These are phyloP conservation scores for Typha latifolia DNA, from an alignment of 176 grass and related monocot genomes.

Conservation along the genomic window DNA sequence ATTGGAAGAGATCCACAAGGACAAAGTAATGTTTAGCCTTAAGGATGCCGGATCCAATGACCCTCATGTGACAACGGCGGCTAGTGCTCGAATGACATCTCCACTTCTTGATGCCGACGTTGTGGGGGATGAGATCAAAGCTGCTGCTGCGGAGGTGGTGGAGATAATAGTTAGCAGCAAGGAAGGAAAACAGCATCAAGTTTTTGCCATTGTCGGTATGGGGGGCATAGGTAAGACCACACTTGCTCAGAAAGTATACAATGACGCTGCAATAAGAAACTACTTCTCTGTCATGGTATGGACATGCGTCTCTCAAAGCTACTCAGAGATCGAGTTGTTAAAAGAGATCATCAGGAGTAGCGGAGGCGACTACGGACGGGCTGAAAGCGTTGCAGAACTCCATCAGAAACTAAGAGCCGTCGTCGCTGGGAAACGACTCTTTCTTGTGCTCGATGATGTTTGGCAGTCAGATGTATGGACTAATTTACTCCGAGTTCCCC, in stretches of 20 bases:
- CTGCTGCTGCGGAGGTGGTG: too few species aligned
- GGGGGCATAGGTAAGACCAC: constrained; percentile 25
- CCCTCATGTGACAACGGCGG: too few species aligned
- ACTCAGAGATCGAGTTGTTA: background rate
- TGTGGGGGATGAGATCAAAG: too few species aligned
- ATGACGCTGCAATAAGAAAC: constrained; percentile 12
- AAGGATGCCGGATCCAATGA: too few species aligned
- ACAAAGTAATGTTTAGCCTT: too few species aligned
- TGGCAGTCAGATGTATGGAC: constrained; percentile 25
- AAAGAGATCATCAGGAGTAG: constrained; percentile 5
- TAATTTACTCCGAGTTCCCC: constrained; percentile 14
- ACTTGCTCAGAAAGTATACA: constrained; percentile 29
- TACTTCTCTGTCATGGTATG: constrained; percentile 16
- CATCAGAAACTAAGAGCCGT: background rate
- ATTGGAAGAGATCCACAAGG: too few species aligned
- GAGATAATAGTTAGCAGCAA: too few species aligned
- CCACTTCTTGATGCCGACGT: too few species aligned
- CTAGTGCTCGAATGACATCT: too few species aligned
- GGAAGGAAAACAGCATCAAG: too few species aligned
- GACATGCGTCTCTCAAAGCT: constrained; percentile 17
- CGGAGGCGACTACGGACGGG: background rate
- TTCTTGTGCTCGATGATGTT: constrained; percentile 37
- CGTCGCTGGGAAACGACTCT: background rate
- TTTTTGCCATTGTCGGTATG: constrained; percentile 19
- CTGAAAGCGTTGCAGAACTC: constrained; percentile 17